phyloP scores from a whole-genome alignment of 306 rosid genomes.

The Vigna trinervia region DNA sequence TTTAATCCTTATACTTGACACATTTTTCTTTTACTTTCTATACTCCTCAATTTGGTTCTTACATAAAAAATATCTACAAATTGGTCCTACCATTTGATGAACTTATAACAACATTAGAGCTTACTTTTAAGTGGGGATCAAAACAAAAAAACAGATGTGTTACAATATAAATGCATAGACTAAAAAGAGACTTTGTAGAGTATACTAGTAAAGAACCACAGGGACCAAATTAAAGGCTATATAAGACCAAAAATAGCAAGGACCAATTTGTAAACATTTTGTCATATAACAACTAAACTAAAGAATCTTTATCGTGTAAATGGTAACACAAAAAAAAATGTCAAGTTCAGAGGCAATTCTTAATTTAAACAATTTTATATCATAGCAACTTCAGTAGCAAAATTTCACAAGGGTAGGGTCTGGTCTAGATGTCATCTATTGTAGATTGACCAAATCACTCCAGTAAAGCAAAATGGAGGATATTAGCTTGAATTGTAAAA shows the following conservation, averaged over 20 bases:
- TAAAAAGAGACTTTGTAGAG: not conserved
- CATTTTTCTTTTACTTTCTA: not conserved
- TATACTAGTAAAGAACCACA: not conserved
- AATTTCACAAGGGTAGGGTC: not conserved
- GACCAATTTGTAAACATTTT: not conserved
- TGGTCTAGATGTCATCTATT: conserved; percentile 6
- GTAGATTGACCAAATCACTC: conserved; percentile 30
- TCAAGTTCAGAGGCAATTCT: not conserved
- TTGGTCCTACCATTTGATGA: not conserved
- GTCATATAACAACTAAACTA: not conserved
- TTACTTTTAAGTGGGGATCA: not conserved
- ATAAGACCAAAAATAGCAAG: not conserved
- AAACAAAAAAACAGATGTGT: not conserved
- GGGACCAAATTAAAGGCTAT: not conserved
- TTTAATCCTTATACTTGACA: not conserved
- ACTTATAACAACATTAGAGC: not conserved
- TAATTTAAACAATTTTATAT: not conserved
- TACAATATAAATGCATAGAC: not conserved
- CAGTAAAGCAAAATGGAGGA: not conserved
- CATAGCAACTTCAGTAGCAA: conserved; percentile 24
- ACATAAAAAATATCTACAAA: not conserved
- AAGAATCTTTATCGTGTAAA: not conserved
- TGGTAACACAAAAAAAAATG: not conserved
- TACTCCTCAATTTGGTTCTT: not conserved
- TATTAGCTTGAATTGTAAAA: not conserved